Percentiles rank a stretch among this genome's conserved stretches.
Conservation (phyloP, 2,329 filamentous ascomycete species). For the Cytospora mali region DNA sequence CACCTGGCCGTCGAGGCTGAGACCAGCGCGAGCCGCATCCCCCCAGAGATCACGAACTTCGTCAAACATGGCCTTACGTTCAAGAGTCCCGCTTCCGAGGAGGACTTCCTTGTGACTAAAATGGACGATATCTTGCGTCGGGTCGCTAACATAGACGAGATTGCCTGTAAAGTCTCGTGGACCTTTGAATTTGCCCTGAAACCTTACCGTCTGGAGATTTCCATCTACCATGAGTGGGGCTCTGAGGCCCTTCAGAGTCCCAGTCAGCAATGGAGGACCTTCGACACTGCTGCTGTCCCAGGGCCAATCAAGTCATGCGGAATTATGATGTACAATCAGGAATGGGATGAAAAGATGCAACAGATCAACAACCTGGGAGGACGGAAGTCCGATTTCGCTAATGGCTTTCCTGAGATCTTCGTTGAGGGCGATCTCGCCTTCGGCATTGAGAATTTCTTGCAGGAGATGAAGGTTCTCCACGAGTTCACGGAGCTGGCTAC, state of each 20-base stretch:
- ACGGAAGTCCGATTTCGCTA: constrained; percentile 10
- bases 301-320: constrained; percentile 25
- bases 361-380: constrained; percentile 9
- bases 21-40: constrained; percentile 31
- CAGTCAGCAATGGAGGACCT: not conserved
- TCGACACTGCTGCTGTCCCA: constrained; percentile 18
- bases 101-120: constrained; percentile 9
- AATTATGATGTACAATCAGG: constrained; percentile 25
- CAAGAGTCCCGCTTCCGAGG: constrained; percentile 20
- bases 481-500: constrained; percentile 11
- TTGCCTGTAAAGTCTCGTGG: constrained; percentile 40
- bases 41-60: constrained; percentile 32
- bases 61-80: constrained; percentile 32
- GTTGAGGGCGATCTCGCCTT: not conserved
- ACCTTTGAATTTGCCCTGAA: constrained; percentile 37
- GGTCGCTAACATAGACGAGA: constrained; percentile 33
- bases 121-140: constrained; percentile 3
- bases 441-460: constrained; percentile 5
- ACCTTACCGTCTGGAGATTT: constrained; percentile 40
- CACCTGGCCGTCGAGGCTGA: constrained; percentile 38
- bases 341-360: constrained; percentile 32
- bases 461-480: constrained; percentile 20
- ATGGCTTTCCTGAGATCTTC: constrained; percentile 13
- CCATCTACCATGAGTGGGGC: constrained; percentile 40
- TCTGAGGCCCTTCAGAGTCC: not conserved